A percentile compares a stretch with the other conserved stretches of the same genome.
phyloP scores from a whole-genome alignment of 768 basidiomycete species.

The Termitomyces sp. region DNA sequence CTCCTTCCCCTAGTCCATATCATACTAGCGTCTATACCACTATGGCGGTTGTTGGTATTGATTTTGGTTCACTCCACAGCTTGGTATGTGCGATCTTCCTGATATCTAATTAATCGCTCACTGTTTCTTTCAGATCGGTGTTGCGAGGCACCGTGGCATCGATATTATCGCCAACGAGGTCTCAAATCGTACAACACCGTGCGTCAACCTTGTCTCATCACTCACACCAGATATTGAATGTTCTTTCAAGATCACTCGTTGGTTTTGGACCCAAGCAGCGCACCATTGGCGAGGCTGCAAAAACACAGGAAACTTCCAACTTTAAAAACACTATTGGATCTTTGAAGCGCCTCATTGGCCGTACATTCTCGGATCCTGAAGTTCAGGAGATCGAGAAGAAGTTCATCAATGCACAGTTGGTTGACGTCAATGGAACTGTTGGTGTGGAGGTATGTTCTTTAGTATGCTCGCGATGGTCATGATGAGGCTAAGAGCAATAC shows the following conservation, averaged over 20 bases:
- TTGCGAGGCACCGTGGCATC: constrained; percentile 92
- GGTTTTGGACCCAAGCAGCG: constrained; percentile 92
- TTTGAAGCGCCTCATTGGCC: constrained; percentile 86
- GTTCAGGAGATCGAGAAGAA: constrained; percentile 82
- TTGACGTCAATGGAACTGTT: constrained; percentile 79
- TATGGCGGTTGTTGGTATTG: constrained; percentile 94
- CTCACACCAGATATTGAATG: background rate
- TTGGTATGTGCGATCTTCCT: constrained; percentile 48
- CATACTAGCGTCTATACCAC: constrained; percentile 17
- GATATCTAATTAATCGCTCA: constrained; percentile 3
- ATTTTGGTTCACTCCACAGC: constrained; percentile 86
- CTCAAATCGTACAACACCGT: constrained; percentile 96
- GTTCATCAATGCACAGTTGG: constrained; percentile 82
- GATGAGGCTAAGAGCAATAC: constrained; percentile 7
- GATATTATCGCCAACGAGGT: constrained; percentile 99
- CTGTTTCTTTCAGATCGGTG: constrained; percentile 69
- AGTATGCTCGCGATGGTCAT: background rate
- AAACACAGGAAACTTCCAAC: constrained; percentile 97
- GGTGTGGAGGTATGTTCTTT: constrained; percentile 71
- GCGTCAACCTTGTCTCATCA: constrained; percentile 25
- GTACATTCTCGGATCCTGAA: constrained; percentile 76
- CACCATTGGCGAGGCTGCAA: constrained; percentile 89
- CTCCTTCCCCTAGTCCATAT: constrained; percentile 6
- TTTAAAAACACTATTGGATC: constrained; percentile 96
- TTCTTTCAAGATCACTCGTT: constrained; percentile 70